Evolutionary conservation across 2,329 filamentous ascomycete genomes (phyloP).

Genomic region (Venturia oleaginea): DNA sequence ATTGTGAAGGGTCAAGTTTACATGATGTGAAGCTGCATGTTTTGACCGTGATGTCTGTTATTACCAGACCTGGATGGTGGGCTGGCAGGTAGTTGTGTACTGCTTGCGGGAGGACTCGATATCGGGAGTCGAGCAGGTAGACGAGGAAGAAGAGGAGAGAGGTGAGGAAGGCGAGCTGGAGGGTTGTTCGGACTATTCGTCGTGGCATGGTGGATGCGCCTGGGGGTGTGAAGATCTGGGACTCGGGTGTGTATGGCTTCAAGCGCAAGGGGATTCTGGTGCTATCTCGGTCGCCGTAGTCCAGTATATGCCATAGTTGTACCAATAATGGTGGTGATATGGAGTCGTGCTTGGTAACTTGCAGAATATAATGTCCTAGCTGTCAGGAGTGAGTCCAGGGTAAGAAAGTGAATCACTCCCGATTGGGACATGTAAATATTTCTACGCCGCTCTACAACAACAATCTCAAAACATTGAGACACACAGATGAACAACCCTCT

Average conservation of each 20-base stretch:
- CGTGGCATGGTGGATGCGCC: constrained; percentile 25
- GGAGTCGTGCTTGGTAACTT: neutral
- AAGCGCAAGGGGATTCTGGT: neutral
- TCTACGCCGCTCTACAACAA: neutral
- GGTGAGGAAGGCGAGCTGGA: constrained; percentile 63
- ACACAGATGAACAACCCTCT: neutral
- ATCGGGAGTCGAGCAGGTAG: constrained; percentile 79
- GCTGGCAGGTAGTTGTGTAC: constrained; percentile 77
- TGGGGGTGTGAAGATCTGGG: neutral
- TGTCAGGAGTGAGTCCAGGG: neutral
- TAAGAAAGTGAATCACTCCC: neutral
- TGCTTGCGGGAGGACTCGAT: constrained; percentile 73
- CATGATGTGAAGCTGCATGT: constrained; percentile 70
- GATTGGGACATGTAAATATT: neutral
- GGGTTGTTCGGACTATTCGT: constrained; percentile 49
- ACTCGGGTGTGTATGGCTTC: neutral
- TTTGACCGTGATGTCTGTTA: constrained; percentile 75
- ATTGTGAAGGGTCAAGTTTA: constrained; percentile 60
- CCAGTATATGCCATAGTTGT: neutral
- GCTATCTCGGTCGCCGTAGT: neutral
- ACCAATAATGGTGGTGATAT: neutral
- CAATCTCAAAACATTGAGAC: neutral
- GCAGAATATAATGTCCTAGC: neutral
- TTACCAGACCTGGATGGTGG: constrained; percentile 73
- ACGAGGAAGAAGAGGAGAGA: constrained; percentile 57